These are phyloP conservation scores for Metschnikowia colocasiae DNA, from an alignment of 805 yeast genomes.

Conservation along the genomic window DNA sequence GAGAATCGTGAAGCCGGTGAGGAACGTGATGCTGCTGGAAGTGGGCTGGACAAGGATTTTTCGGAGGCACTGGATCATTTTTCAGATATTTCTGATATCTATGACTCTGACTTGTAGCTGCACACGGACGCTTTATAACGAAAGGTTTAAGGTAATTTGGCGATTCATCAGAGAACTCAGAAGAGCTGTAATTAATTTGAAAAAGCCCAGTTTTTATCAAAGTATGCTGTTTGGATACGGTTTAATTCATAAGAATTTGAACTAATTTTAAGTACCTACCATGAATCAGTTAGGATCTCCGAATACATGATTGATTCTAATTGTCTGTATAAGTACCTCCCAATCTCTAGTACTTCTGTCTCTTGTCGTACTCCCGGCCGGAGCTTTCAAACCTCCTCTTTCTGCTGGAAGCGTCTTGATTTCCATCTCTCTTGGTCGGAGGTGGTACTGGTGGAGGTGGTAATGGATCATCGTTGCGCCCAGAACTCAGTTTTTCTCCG, in stretches of 20 bases:
- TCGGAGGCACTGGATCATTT: conserved; percentile 4
- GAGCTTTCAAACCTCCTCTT: conserved; percentile 26
- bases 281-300: too few species aligned
- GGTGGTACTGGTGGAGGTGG: conserved; percentile 18
- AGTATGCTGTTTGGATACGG: too few species aligned
- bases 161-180: too few species aligned
- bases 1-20: background rate
- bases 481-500: conserved; percentile 1
- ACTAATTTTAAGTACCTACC: too few species aligned
- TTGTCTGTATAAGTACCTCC: background rate
- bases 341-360: conserved; percentile 24
- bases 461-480: conserved; percentile 13
- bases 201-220: too few species aligned
- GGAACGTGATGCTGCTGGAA: background rate
- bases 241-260: too few species aligned
- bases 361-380: conserved; percentile 29
- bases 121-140: background rate
- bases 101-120: background rate
- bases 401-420: conserved; percentile 1
- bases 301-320: background rate
- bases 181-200: too few species aligned
- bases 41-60: background rate
- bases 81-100: conserved; percentile 8
- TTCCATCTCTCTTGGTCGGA: conserved; percentile 9
- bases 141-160: too few species aligned